Evolutionary conservation across 2,329 filamentous ascomycete genomes (phyloP), one percentile per base, ranked within the genome.

Genomic region (Monilinia polystroma): DNA sequence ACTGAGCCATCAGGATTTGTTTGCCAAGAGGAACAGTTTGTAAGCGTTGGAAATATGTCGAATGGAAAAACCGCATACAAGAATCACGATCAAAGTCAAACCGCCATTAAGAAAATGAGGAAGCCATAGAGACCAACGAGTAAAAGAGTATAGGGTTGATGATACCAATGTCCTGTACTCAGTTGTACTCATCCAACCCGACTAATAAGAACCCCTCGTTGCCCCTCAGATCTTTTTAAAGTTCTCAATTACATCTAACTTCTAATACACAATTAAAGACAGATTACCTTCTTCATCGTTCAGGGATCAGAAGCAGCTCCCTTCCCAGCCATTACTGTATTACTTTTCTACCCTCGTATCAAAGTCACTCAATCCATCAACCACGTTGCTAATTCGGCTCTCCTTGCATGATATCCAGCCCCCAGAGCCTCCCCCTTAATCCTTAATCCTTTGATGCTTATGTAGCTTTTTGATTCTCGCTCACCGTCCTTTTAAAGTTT

Each of bases 401-500:
- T 51, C 63, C 63, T 65, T 65, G 54, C 63, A 65, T 58, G 49
- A 65, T 26, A 65, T 65, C 53, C 14, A 57, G 41, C 43, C 53
- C 47, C 26, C 58, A 65, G 43, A 32, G 54, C 53, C 51, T 41
- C 63, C 35, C 32, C 51, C 52, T 57, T 64, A 51, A n/a, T 29
- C 51, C 52, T 57, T 64, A 51, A n/a, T 29, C n/a, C 57, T 49
- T 35, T 59, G 29, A 59, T 59, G 57, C 43, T 59, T 59, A 59
- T 47, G 26, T 63, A 64, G 41, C 41, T 38, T 26, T 26, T 57
- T 29, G 41, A 5, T 26, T 35, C 38, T 29, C 60, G 16, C 63
- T 59, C 63, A 65, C 63, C 63, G 63, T 65, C 35, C 43, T 51
- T 65, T 63, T 18, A n/a, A 16, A 43, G 8, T 59, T 23, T 49